Conservation (phyloP, 208 protist genomes). For the Crithidia thermophila region DNA sequence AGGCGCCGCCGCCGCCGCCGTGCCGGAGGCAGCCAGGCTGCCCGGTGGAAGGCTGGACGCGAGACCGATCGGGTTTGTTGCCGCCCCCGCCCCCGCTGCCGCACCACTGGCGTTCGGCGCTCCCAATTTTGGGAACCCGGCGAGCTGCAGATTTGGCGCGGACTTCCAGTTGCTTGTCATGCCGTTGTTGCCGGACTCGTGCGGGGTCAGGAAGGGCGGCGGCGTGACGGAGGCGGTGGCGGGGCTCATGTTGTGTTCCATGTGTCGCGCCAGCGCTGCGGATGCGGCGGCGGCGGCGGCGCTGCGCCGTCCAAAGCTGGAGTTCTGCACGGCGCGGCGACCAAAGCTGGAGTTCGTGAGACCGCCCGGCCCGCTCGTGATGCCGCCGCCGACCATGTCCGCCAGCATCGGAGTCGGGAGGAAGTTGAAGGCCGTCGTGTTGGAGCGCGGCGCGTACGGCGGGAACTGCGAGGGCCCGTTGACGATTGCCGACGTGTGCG, state of each 20-base stretch:
- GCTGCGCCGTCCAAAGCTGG: slow-evolving; percentile 20
- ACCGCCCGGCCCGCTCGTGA: too few species aligned
- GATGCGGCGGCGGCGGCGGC: background rate
- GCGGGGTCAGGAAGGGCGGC: slow-evolving; percentile 19
- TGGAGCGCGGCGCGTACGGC: slow-evolving; percentile 6
- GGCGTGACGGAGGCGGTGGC: slow-evolving; percentile 1
- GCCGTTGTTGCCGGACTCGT: slow-evolving; percentile 2
- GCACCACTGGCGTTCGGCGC: background rate
- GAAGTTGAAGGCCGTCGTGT: slow-evolving; percentile 18
- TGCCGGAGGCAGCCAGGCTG: background rate
- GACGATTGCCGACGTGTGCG: background rate
- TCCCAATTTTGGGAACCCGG: slow-evolving; percentile 8
- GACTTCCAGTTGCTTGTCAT: slow-evolving; percentile 12
- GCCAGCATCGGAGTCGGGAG: slow-evolving; percentile 29
- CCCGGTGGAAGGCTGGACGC: too few species aligned
- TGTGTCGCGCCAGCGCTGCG: slow-evolving; percentile 9
- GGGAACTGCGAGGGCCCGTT: slow-evolving; percentile 1
- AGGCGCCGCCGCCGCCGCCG: background rate
- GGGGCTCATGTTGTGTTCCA: background rate
- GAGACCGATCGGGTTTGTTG: too few species aligned
- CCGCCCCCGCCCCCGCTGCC: background rate
- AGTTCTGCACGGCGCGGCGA: slow-evolving; percentile 27
- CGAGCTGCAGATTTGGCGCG: slow-evolving; percentile 5
- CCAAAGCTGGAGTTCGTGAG: slow-evolving; percentile 34
- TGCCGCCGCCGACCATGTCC: slow-evolving; percentile 25